A percentile compares a stretch with the other conserved stretches of the same genome.
These are phyloP conservation scores for Solanum piurae DNA, from an alignment of 257 asterid species.

Conservation along the genomic window DNA sequence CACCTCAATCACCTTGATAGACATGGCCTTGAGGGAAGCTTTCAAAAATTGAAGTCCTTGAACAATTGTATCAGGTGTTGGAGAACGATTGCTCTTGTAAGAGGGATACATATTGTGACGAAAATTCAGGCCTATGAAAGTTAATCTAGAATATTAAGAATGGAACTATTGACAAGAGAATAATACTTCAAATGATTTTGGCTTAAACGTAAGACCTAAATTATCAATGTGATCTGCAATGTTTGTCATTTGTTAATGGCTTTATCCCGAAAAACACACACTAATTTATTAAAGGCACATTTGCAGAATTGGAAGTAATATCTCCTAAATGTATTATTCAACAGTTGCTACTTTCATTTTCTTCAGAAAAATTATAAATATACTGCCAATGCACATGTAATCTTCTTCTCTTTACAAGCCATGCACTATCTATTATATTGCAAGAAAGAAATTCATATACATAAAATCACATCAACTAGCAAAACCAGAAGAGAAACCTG, in stretches of 20 bases:
- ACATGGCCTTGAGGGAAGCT: slow-evolving; percentile 94
- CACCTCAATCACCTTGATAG: slow-evolving; percentile 94
- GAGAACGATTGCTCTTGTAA: slow-evolving; percentile 94
- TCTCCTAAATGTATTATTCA: neutral
- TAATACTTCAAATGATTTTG: neutral
- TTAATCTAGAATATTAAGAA: neutral
- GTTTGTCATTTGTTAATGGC: neutral
- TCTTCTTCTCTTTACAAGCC: neutral
- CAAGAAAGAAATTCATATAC: neutral
- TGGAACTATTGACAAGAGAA: neutral
- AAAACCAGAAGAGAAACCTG: neutral
- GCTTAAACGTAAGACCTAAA: neutral
- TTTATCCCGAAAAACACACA: neutral
- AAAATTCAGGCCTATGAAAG: slow-evolving; percentile 68
- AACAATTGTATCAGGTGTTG: slow-evolving; percentile 94
- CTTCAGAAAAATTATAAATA: neutral
- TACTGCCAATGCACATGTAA: neutral
- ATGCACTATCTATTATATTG: neutral
- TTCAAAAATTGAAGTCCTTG: slow-evolving; percentile 96
- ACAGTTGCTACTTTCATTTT: neutral
- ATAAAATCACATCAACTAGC: neutral
- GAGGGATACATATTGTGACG: slow-evolving; percentile 89
- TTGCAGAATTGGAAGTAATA: neutral
- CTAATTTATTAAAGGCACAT: neutral
- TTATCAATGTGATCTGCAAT: neutral